Evolutionary conservation across 768 basidiomycete species (phyloP).

Genomic region (Tricholoma flavovirens): DNA sequence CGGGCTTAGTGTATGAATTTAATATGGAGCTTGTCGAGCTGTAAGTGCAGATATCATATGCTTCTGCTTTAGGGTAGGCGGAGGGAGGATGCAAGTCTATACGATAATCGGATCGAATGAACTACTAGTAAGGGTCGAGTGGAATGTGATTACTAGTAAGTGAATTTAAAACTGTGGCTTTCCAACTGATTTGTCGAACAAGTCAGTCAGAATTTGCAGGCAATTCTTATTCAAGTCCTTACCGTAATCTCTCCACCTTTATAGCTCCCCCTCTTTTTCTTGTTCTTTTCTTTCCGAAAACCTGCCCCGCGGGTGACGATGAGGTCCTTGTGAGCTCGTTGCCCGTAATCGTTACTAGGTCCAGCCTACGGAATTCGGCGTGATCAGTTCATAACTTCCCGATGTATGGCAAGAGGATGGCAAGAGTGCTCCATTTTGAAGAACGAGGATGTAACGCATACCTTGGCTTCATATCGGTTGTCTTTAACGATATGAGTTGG

Average conservation of each 20-base stretch:
- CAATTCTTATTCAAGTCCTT: slow-evolving; percentile 15
- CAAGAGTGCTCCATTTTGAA: not conserved
- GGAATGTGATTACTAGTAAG: slow-evolving; percentile 12
- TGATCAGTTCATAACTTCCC: not conserved
- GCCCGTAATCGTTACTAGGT: slow-evolving; percentile 77
- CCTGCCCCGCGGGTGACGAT: slow-evolving; percentile 92
- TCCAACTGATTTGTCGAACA: slow-evolving; percentile 45
- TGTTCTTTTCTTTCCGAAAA: slow-evolving; percentile 99
- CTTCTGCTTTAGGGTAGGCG: not conserved
- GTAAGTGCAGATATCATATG: not conserved
- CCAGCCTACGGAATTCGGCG: slow-evolving; percentile 41
- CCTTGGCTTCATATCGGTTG: slow-evolving; percentile 81
- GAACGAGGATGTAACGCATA: slow-evolving; percentile 24
- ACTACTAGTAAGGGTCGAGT: not conserved
- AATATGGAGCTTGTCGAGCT: not conserved
- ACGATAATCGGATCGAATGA: not conserved
- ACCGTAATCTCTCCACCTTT: slow-evolving; percentile 94
- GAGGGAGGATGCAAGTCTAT: not conserved
- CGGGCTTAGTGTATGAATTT: not conserved
- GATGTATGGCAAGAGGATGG: not conserved
- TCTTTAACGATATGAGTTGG: slow-evolving; percentile 36
- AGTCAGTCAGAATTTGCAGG: not conserved
- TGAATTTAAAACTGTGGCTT: slow-evolving; percentile 86
- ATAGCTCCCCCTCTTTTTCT: slow-evolving; percentile 96
- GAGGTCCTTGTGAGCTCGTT: slow-evolving; percentile 76